Evolutionary conservation across 1,139 yeast genomes (phyloP).

Genomic region (Hyphopichia wangnamkhiaoensis): DNA sequence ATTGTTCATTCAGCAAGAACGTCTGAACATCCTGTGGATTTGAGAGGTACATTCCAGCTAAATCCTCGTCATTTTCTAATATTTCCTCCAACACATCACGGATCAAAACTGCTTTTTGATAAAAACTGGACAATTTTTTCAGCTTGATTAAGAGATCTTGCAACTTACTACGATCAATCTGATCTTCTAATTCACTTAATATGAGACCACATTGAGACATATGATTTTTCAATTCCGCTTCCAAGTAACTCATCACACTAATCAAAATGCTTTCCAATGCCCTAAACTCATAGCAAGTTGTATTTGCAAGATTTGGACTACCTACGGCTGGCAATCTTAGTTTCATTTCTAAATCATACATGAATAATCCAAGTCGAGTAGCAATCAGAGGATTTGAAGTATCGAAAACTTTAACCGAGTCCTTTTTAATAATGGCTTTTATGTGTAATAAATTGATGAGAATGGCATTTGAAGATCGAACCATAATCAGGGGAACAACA

Average conservation of each 20-base stretch:
- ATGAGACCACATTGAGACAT: conserved; percentile 73
- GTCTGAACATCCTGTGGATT: conserved; percentile 33
- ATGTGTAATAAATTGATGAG: conserved; percentile 81
- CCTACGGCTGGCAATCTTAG: conserved; percentile 46
- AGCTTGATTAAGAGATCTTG: conserved; percentile 79
- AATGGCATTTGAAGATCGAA: conserved; percentile 71
- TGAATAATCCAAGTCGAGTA: conserved; percentile 71
- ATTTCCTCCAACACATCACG: conserved; percentile 85
- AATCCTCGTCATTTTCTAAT: conserved; percentile 84
- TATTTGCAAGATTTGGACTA: conserved; percentile 12
- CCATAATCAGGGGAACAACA: conserved; percentile 84
- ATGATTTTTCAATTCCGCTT: conserved; percentile 81
- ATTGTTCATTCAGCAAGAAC: no score
- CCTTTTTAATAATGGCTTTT: conserved; percentile 80
- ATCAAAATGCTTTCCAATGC: conserved; percentile 88
- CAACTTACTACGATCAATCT: conserved; percentile 80
- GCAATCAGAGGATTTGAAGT: conserved; percentile 56
- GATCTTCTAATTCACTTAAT: conserved; percentile 78
- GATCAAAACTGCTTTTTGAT: conserved; percentile 81
- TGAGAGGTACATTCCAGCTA: conserved; percentile 80
- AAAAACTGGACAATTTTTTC: conserved; percentile 76
- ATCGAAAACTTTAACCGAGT: conserved; percentile 82
- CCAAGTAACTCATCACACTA: conserved; percentile 79
- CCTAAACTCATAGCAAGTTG: conserved; percentile 71
- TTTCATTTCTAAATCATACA: conserved; percentile 84